Percentiles rank a stretch among this genome's conserved stretches.
Conservation (phyloP, 2,329 filamentous ascomycete genomes). For the Xylaria sp. region DNA sequence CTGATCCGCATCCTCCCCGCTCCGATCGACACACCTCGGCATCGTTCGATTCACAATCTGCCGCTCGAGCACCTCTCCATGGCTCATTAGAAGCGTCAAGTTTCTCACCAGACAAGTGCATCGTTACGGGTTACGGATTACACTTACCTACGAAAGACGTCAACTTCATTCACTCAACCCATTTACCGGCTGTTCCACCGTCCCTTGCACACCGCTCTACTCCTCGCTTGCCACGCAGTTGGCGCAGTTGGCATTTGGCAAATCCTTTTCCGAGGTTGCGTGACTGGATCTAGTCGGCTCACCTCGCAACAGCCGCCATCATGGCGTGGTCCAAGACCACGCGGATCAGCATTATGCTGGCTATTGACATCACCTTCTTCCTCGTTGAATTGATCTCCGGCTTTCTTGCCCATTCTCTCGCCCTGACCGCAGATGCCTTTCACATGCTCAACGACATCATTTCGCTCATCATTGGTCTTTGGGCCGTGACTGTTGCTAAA, state of each 20-base stretch:
- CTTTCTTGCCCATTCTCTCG: slow-evolving; percentile 83
- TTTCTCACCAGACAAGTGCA: background rate
- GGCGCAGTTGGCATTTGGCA: background rate
- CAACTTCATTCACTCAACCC: background rate
- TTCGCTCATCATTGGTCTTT: slow-evolving; percentile 84
- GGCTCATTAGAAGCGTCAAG: background rate
- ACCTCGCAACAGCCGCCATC: slow-evolving; percentile 14
- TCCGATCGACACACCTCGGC: background rate
- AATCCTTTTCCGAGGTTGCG: background rate
- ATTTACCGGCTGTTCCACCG: background rate
- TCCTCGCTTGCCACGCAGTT: background rate
- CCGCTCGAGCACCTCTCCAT: background rate
- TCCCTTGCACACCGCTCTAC: background rate
- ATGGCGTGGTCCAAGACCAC: slow-evolving; percentile 92
- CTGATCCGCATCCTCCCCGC: background rate
- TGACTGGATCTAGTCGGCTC: background rate
- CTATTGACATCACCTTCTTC: slow-evolving; percentile 86
- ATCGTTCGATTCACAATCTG: background rate
- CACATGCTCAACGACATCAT: slow-evolving; percentile 99
- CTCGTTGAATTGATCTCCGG: slow-evolving; percentile 80
- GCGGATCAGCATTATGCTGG: slow-evolving; percentile 87
- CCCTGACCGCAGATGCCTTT: slow-evolving; percentile 92
- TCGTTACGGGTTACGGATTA: background rate
- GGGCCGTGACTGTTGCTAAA: slow-evolving; percentile 88
- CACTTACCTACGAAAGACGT: too few species aligned